phyloP scores from a whole-genome alignment of 192 early-diverging fungal genomes.

The Backusella tuberculispora region DNA sequence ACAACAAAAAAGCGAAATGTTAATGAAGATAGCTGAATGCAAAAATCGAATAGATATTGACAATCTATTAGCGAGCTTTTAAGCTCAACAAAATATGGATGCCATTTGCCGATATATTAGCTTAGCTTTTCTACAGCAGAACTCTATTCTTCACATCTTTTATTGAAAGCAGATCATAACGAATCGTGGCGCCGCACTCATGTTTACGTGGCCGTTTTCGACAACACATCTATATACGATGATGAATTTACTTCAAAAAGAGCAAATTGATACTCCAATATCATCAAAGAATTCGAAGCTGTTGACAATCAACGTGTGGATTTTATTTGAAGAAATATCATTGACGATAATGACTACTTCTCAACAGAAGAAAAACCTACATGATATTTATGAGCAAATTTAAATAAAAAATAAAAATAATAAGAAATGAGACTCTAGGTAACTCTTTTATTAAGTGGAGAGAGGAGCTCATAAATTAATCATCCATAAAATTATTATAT shows the following conservation, averaged over 20 bases:
- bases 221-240: not conserved
- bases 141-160: not conserved
- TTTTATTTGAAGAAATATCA: constrained; percentile 12
- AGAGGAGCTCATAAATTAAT: too few relatives aligned
- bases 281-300: not conserved
- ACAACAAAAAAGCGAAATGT: too few relatives aligned
- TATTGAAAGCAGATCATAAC: not conserved
- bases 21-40: too few relatives aligned
- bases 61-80: too few relatives aligned
- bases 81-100: not conserved
- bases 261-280: not conserved
- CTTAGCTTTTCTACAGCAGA: not conserved
- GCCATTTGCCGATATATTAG: not conserved
- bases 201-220: not conserved
- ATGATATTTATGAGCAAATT: too few relatives aligned
- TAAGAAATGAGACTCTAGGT: too few relatives aligned
- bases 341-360: not conserved
- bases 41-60: too few relatives aligned
- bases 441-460: too few relatives aligned
- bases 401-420: too few relatives aligned
- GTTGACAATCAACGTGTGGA: not conserved
- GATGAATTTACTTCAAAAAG: not conserved
- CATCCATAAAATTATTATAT: too few relatives aligned
- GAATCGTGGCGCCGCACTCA: not conserved
- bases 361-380: constrained; percentile 20